Evolutionary conservation across 768 basidiomycete species (phyloP).

Genomic region (Hygrocybe punicea): DNA sequence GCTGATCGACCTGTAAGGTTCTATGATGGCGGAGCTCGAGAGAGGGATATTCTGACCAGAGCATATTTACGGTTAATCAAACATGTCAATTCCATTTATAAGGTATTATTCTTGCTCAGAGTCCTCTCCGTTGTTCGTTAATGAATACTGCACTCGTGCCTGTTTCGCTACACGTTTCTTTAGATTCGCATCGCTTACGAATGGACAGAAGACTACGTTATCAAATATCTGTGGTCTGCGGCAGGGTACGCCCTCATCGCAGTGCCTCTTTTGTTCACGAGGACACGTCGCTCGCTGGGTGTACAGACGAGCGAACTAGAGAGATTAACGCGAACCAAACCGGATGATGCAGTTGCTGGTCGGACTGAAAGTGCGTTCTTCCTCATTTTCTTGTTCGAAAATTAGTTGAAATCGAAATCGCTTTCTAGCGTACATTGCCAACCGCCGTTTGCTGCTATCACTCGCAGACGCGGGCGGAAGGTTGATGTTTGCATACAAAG

Average conservation of each 20-base stretch:
- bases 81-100: constrained; percentile 91
- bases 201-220: constrained; percentile 96
- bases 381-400: not conserved
- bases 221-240: constrained; percentile 95
- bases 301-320: constrained; percentile 21
- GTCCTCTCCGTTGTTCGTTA: too few relatives aligned
- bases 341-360: constrained; percentile 44
- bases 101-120: constrained; percentile 41
- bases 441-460: constrained; percentile 83
- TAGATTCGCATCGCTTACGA: constrained; percentile 87
- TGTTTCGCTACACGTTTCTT: not conserved
- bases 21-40: constrained; percentile 83
- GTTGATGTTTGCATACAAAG: constrained; percentile 96
- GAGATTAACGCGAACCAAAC: constrained; percentile 5
- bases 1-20: constrained; percentile 50
- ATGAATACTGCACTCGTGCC: not conserved
- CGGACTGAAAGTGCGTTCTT: constrained; percentile 45
- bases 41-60: constrained; percentile 73
- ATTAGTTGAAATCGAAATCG: not conserved
- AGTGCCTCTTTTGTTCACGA: constrained; percentile 78
- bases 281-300: constrained; percentile 41
- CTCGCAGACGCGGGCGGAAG: constrained; percentile 96
- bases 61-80: constrained; percentile 79
- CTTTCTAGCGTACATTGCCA: constrained; percentile 75
- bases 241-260: constrained; percentile 90